Conservation (phyloP, 176 grass and related monocot genomes). For the Poa annua region DNA sequence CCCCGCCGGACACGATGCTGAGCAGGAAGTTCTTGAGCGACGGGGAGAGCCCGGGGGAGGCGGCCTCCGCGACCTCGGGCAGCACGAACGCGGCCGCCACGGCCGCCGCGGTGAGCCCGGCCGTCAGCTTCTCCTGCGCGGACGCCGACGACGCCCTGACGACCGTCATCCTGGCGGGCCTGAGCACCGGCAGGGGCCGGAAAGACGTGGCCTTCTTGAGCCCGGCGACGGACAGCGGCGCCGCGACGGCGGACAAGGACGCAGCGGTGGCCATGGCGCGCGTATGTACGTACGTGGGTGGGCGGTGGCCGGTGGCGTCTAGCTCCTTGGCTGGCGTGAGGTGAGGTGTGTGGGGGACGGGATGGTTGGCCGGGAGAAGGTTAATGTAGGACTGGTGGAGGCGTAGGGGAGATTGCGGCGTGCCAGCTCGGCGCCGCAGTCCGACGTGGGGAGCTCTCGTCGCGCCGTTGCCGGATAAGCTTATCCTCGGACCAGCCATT, state of each 20-base stretch:
- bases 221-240: constrained; percentile 45
- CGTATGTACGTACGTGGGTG: not conserved
- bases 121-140: constrained; percentile 49
- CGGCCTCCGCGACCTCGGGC: constrained; percentile 63
- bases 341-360: not conserved
- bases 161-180: constrained; percentile 48
- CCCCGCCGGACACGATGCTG: constrained; percentile 68
- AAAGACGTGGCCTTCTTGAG: constrained; percentile 27
- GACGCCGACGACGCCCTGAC: constrained; percentile 52
- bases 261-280: constrained; percentile 50
- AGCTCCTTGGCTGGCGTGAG: not conserved
- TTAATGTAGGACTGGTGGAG: constrained; percentile 53
- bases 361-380: constrained; percentile 38
- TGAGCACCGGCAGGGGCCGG: constrained; percentile 23
- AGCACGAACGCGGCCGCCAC: constrained; percentile 50
- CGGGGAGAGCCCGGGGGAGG: constrained; percentile 45
- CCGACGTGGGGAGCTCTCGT: constrained; percentile 51
- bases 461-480: constrained; percentile 51
- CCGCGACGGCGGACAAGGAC: constrained; percentile 41
- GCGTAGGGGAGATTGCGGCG: not conserved
- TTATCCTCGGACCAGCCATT: constrained; percentile 43
- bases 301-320: not conserved
- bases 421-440: constrained; percentile 43
- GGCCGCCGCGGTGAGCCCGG: constrained; percentile 56
- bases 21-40: constrained; percentile 80